Evolutionary conservation across 2,329 filamentous ascomycete genomes (phyloP).

Genomic region (Paraconiothyrium brasiliense): DNA sequence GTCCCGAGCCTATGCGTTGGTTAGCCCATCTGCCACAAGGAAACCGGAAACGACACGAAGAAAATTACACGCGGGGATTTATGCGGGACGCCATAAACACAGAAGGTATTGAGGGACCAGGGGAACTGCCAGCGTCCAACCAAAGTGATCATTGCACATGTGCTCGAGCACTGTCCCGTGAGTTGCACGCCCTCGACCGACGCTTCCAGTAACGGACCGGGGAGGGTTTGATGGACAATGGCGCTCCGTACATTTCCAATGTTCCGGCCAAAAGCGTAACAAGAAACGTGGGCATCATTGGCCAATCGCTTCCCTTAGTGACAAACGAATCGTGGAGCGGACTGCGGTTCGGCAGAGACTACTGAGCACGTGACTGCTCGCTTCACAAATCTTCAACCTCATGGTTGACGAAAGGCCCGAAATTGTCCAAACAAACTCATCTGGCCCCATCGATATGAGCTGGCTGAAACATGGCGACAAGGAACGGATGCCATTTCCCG

Average conservation of each 20-base stretch:
- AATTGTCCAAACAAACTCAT: conserved; percentile 39
- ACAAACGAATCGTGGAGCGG: conserved; percentile 37
- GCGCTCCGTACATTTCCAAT: conserved; percentile 29
- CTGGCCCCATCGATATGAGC: conserved; percentile 30
- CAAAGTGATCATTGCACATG: conserved; percentile 28
- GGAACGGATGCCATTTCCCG: conserved; percentile 52
- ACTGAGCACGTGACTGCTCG: conserved; percentile 50
- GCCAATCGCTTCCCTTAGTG: conserved; percentile 40
- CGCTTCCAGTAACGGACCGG: conserved; percentile 28
- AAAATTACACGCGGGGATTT: conserved; percentile 35
- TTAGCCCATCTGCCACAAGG: conserved; percentile 44
- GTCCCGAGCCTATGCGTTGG: conserved; percentile 45
- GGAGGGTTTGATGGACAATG: conserved; percentile 26
- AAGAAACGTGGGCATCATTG: conserved; percentile 33
- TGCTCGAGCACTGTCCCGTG: conserved; percentile 36
- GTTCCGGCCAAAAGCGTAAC: conserved; percentile 36
- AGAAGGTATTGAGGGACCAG: conserved; percentile 26
- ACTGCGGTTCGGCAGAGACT: conserved; percentile 47
- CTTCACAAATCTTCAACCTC: conserved; percentile 49
- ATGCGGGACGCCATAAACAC: conserved; percentile 31
- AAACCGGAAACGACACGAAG: conserved; percentile 32
- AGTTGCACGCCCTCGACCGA: conserved; percentile 33
- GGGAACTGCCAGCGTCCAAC: conserved; percentile 30
- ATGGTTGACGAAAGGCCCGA: conserved; percentile 42
- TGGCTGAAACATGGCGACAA: conserved; percentile 48